Percentiles rank a stretch among this genome's conserved stretches.
phyloP scores from a whole-genome alignment of 768 basidiomycete genomes.

The Mycena amicta region DNA sequence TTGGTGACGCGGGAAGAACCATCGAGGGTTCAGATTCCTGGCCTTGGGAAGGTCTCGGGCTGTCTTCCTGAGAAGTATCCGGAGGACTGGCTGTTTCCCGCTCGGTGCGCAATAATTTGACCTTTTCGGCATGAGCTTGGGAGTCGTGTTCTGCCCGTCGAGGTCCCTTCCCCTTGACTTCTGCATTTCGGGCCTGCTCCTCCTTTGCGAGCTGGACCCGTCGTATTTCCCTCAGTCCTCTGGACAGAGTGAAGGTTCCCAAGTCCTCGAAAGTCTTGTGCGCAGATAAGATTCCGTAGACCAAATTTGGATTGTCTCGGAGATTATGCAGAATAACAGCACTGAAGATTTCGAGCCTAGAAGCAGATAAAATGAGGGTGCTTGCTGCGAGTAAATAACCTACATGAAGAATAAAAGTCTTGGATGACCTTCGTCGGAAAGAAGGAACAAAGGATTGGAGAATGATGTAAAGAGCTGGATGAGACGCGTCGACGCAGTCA shows the following conservation, averaged over 20 bases:
- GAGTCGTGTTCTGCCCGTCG: constrained; percentile 36
- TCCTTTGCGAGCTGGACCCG: constrained; percentile 73
- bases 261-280: constrained; percentile 88
- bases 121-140: constrained; percentile 64
- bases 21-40: constrained; percentile 38
- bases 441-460: constrained; percentile 82
- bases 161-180: constrained; percentile 43
- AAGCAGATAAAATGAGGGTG: background rate
- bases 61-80: constrained; percentile 18
- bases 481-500: constrained; percentile 80
- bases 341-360: constrained; percentile 90
- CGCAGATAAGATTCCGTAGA: constrained; percentile 83
- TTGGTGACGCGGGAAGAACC: constrained; percentile 46
- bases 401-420: constrained; percentile 90
- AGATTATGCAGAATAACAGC: constrained; percentile 78
- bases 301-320: constrained; percentile 81
- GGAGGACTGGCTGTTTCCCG: constrained; percentile 30
- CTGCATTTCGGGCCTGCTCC: constrained; percentile 52
- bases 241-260: constrained; percentile 86
- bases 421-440: constrained; percentile 95
- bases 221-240: constrained; percentile 84
- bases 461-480: constrained; percentile 91
- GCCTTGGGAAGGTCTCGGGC: constrained; percentile 18
- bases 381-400: constrained; percentile 24
- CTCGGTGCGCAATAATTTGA: constrained; percentile 63